Conservation (phyloP, 768 basidiomycete genomes). For the Leccinum pellstonianum region DNA sequence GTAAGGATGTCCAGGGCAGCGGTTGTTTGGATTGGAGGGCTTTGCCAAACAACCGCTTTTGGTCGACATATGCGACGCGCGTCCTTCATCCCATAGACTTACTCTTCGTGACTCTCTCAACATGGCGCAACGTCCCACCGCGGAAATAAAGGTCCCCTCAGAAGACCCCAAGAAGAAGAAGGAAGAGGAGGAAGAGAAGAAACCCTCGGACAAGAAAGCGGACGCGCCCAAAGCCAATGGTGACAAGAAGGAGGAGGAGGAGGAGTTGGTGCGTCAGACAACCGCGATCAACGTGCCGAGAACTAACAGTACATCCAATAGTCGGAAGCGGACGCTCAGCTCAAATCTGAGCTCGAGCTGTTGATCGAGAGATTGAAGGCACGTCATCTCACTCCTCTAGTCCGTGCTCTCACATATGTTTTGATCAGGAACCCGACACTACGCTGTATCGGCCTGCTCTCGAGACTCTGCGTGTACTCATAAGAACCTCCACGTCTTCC, state of each 20-base stretch:
- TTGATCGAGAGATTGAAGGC: conserved; percentile 92
- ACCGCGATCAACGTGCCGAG: conserved; percentile 10
- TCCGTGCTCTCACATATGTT: conserved; percentile 16
- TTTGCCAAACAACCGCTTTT: conserved; percentile 34
- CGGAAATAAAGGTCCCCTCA: conserved; percentile 61
- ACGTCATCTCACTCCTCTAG: conserved; percentile 18
- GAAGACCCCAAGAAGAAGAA: conserved; percentile 77
- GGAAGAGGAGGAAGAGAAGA: conserved; percentile 42
- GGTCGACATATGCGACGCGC: conserved; percentile 28
- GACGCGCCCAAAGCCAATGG: conserved; percentile 56
- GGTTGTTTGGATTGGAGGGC: conserved; percentile 34
- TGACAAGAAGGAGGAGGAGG: conserved; percentile 56
- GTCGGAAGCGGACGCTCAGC: conserved; percentile 94
- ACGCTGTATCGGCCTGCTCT: conserved; percentile 85
- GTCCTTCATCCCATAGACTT: conserved; percentile 18
- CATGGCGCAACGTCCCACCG: conserved; percentile 62
- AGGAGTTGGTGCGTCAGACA: conserved; percentile 66
- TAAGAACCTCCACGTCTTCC: conserved; percentile 94
- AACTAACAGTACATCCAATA: conserved; percentile 30
- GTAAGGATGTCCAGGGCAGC: background rate
- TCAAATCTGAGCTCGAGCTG: conserved; percentile 96
- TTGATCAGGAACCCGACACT: conserved; percentile 77
- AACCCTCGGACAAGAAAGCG: conserved; percentile 48
- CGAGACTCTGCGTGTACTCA: conserved; percentile 90
- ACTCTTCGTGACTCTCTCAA: conserved; percentile 14